Evolutionary conservation across 495 filamentous ascomycete species (phyloP).

Genomic region (Recurvomyces mirabilis): DNA sequence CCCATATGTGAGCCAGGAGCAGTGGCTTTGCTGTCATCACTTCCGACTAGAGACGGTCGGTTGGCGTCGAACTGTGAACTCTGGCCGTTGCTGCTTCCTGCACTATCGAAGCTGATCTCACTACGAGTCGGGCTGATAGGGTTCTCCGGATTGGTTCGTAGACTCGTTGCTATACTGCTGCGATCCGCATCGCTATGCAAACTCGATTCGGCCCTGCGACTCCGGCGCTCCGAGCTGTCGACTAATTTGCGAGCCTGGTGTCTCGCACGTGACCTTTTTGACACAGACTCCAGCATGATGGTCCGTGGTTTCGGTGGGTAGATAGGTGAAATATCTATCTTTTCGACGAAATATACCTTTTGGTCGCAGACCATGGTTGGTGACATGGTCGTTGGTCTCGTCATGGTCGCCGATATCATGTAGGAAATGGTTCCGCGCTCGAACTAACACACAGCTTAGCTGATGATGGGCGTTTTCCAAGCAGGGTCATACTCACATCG

Average conservation of each 20-base stretch:
- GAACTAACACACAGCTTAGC: slow-evolving; percentile 47
- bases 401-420: slow-evolving; percentile 77
- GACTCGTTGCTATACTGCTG: slow-evolving; percentile 5
- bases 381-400: slow-evolving; percentile 76
- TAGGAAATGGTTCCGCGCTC: slow-evolving; percentile 90
- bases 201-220: neutral
- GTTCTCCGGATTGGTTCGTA: neutral
- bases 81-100: slow-evolving; percentile 43
- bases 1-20: slow-evolving; percentile 34
- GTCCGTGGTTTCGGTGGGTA: slow-evolving; percentile 51
- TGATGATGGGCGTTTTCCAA: slow-evolving; percentile 4
- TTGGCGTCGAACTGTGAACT: slow-evolving; percentile 5
- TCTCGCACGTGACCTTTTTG: slow-evolving; percentile 41
- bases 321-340: slow-evolving; percentile 45
- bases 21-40: slow-evolving; percentile 33
- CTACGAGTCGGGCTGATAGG: slow-evolving; percentile 42
- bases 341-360: slow-evolving; percentile 69
- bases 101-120: slow-evolving; percentile 53
- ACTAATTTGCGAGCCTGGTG: slow-evolving; percentile 22
- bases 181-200: slow-evolving; percentile 9
- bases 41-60: slow-evolving; percentile 27
- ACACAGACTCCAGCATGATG: slow-evolving; percentile 69
- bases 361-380: slow-evolving; percentile 66
- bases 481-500: slow-evolving; percentile 51
- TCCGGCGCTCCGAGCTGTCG: slow-evolving; percentile 3